phyloP scores from a whole-genome alignment of 2,329 filamentous ascomycete species.

The Periconia sp. region DNA sequence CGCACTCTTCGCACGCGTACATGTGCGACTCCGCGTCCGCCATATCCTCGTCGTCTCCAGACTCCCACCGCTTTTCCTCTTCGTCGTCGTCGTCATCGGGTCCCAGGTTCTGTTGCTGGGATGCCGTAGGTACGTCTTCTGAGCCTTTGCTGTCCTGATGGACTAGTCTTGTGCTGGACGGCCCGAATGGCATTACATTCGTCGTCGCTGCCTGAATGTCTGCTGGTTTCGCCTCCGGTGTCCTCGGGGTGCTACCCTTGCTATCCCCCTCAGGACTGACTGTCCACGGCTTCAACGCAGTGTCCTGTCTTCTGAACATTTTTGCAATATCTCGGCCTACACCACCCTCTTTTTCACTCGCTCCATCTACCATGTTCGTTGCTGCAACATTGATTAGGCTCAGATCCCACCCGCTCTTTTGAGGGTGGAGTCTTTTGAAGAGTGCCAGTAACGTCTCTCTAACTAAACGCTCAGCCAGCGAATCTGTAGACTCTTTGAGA shows the following conservation, averaged over 20 bases:
- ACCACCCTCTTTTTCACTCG: conserved; percentile 48
- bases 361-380: conserved; percentile 71
- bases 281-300: conserved; percentile 67
- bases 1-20: conserved; percentile 54
- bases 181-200: conserved; percentile 8
- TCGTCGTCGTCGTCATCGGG: conserved; percentile 11
- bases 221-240: neutral
- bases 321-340: conserved; percentile 72
- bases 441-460: conserved; percentile 68
- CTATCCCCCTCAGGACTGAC: conserved; percentile 29
- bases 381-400: conserved; percentile 85
- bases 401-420: conserved; percentile 73
- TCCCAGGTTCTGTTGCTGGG: conserved; percentile 19
- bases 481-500: conserved; percentile 59
- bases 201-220: conserved; percentile 5
- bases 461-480: conserved; percentile 69
- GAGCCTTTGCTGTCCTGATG: conserved; percentile 22
- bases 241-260: too few relatives aligned
- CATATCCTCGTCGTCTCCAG: conserved; percentile 30
- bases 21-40: conserved; percentile 21
- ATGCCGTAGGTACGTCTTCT: conserved; percentile 33
- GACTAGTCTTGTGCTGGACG: too few relatives aligned
- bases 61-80: conserved; percentile 16
- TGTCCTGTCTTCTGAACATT: conserved; percentile 80
- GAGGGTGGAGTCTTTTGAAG: conserved; percentile 73